These are phyloP conservation scores for Pseudonitzschia multistriata DNA, from an alignment of 108 stramenopile species.

Conservation along the genomic window DNA sequence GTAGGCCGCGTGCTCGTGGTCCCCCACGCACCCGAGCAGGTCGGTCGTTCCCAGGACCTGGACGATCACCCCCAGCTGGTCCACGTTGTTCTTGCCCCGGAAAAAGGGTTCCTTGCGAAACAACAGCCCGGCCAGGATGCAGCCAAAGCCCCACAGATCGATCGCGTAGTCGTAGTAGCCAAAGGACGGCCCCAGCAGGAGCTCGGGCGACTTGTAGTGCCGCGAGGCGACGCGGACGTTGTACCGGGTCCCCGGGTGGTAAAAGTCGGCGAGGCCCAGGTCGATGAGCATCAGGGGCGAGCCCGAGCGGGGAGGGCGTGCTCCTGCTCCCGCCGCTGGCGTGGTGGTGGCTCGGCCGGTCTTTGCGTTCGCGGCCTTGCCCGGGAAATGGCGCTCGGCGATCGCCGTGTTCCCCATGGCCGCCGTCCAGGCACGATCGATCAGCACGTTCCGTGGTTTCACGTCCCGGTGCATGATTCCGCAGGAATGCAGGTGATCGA, in stretches of 20 bases:
- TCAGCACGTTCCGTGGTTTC: constrained; percentile 91
- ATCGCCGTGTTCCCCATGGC: neutral
- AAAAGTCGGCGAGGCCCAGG: constrained; percentile 91
- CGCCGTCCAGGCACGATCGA: constrained; percentile 54
- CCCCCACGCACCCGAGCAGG: constrained; percentile 21
- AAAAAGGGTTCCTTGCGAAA: constrained; percentile 83
- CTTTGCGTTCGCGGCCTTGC: neutral
- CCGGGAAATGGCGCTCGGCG: neutral
- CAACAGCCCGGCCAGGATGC: constrained; percentile 77
- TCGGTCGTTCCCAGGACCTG: constrained; percentile 72
- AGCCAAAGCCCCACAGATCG: constrained; percentile 88
- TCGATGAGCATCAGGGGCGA: constrained; percentile 87
- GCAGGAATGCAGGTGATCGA: constrained; percentile 76
- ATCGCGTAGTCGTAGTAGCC: constrained; percentile 77
- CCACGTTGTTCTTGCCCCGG: constrained; percentile 77
- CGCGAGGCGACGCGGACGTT: constrained; percentile 90
- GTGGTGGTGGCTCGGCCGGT: neutral
- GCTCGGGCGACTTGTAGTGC: constrained; percentile 92
- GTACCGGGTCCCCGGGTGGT: constrained; percentile 77
- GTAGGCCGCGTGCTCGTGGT: constrained; percentile 6
- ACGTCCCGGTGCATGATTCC: constrained; percentile 96
- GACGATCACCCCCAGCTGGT: constrained; percentile 79
- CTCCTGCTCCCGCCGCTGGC: neutral
- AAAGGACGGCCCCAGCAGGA: constrained; percentile 68
- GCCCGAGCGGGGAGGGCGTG: neutral